Conservation (phyloP, 352 stramenopile genomes). For the Chrysophaeum taylorii region DNA sequence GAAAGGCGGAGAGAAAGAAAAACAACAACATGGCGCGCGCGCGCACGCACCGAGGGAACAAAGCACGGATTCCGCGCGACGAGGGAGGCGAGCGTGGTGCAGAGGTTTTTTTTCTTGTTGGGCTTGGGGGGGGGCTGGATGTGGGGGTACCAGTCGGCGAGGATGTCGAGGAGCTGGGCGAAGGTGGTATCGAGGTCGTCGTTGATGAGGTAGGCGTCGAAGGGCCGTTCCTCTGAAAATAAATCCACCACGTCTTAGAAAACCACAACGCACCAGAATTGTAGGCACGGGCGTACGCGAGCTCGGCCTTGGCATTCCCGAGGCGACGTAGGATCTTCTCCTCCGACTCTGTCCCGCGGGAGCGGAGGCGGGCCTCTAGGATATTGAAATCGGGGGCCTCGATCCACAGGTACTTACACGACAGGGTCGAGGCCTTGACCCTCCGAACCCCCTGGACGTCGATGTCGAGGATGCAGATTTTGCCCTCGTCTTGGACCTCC, state of each 20-base stretch:
- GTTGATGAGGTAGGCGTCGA: conserved; percentile 10
- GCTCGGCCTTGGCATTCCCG: conserved; percentile 77
- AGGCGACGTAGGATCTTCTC: conserved; percentile 84
- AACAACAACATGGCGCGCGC: too few species aligned
- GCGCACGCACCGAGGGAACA: too few species aligned
- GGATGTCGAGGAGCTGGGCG: not conserved
- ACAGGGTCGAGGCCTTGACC: conserved; percentile 69
- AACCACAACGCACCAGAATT: not conserved
- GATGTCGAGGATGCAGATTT: conserved; percentile 98
- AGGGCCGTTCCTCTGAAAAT: not conserved
- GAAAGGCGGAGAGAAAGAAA: too few species aligned
- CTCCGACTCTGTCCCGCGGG: conserved; percentile 85
- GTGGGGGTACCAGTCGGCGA: conserved; percentile 1
- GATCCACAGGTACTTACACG: conserved; percentile 89
- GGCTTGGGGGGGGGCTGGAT: not conserved
- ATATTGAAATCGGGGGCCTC: conserved; percentile 82
- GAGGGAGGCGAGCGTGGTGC: too few species aligned
- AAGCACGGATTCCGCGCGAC: too few species aligned
- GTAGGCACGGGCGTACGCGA: conserved; percentile 56
- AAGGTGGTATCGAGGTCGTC: not conserved
- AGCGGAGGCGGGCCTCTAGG: conserved; percentile 83
- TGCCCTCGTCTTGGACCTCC: conserved; percentile 74
- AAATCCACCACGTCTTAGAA: not conserved
- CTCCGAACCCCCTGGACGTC: conserved; percentile 90
- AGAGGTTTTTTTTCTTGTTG: too few species aligned